These are phyloP conservation scores for Cordyceps javanica DNA, from an alignment of 2,329 filamentous ascomycete species.

Conservation along the genomic window DNA sequence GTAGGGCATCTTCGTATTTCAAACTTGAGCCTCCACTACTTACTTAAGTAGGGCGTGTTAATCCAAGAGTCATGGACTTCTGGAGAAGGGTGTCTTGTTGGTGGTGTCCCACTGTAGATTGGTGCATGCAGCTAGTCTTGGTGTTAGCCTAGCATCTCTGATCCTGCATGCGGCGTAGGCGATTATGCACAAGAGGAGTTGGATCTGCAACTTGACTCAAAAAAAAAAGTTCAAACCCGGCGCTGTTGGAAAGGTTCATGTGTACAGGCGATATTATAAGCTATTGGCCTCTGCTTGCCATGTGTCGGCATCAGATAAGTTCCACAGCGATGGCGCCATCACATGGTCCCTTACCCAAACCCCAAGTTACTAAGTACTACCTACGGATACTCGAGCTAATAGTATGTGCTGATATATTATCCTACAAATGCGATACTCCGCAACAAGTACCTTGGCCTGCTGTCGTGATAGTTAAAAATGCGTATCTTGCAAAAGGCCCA, in stretches of 20 bases:
- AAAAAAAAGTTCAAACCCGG: neutral
- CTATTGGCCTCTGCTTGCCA: neutral
- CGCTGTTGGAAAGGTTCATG: too few relatives aligned
- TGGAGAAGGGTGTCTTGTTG: neutral
- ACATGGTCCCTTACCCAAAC: neutral
- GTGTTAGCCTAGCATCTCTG: slow-evolving; percentile 1
- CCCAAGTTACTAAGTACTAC: neutral
- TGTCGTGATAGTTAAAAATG: neutral
- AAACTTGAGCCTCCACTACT: neutral
- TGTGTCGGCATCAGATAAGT: neutral
- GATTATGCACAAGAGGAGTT: neutral
- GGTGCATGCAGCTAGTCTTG: slow-evolving; percentile 1
- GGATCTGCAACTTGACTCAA: neutral
- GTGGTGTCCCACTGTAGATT: neutral
- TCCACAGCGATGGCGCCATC: neutral
- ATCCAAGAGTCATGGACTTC: too few relatives aligned
- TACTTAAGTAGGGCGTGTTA: too few relatives aligned
- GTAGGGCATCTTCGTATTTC: neutral
- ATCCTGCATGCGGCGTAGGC: slow-evolving; percentile 2
- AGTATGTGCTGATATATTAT: too few relatives aligned
- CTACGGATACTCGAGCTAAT: too few relatives aligned
- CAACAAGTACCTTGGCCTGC: neutral
- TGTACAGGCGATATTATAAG: too few relatives aligned
- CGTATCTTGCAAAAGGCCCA: too few relatives aligned
- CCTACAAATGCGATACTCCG: neutral